These are phyloP conservation scores for Blastobotrys elegans DNA, from an alignment of 1,139 yeast genomes.

Conservation along the genomic window DNA sequence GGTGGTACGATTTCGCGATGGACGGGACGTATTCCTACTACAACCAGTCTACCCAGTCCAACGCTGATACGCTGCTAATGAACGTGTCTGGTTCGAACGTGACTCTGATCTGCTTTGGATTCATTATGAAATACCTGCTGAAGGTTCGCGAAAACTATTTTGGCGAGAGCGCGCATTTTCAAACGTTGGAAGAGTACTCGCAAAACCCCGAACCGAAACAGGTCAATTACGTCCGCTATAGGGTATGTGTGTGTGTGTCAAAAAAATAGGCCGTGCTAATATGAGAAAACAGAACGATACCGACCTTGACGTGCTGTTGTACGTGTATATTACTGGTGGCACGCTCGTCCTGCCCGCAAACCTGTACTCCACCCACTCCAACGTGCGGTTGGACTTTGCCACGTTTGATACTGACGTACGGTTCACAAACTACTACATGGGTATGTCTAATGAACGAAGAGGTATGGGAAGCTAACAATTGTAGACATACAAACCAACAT, in stretches of 20 bases:
- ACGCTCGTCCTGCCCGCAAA: conserved; percentile 67
- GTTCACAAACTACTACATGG: conserved; percentile 92
- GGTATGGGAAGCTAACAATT: no score
- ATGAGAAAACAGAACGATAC: conserved; percentile 51
- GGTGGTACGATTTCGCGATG: conserved; percentile 55
- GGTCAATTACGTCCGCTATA: conserved; percentile 13
- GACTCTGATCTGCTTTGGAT: conserved; percentile 72
- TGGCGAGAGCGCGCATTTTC: conserved; percentile 79
- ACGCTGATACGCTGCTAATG: conserved; percentile 65
- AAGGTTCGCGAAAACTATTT: conserved; percentile 83
- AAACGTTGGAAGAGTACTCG: conserved; percentile 73
- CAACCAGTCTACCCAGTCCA: conserved; percentile 54
- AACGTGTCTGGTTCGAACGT: conserved; percentile 62
- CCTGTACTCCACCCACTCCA: conserved; percentile 60
- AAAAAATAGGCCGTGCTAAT: conserved; percentile 1
- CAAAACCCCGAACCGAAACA: conserved; percentile 9
- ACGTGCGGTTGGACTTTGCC: conserved; percentile 59
- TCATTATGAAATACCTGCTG: conserved; percentile 67
- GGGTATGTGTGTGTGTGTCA: conserved; percentile 16
- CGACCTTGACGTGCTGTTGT: conserved; percentile 71
- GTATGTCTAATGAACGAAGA: no score
- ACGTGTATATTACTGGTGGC: conserved; percentile 67
- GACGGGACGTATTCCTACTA: conserved; percentile 64
- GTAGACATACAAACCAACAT: conserved; percentile 36
- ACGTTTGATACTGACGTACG: conserved; percentile 71